Conservation (phyloP, 2,329 filamentous ascomycete genomes). For the Fusarium fracticaudum region DNA sequence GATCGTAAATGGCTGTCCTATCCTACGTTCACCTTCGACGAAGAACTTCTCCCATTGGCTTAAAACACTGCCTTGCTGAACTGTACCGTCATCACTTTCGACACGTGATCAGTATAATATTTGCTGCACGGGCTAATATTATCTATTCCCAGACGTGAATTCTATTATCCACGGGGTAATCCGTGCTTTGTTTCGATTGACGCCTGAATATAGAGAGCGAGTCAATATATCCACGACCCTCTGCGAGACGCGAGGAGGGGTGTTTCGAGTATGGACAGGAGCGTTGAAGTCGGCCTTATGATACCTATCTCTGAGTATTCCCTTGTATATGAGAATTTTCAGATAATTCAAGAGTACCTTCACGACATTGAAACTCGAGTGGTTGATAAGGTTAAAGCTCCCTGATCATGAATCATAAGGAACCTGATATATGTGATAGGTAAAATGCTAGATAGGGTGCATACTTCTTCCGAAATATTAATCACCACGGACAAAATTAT, state of each 20-base stretch:
- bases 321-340: rapidly evolving
- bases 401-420: rapidly evolving
- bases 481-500: rapidly evolving
- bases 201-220: not conserved
- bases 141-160: rapidly evolving
- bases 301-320: rapidly evolving
- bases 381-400: rapidly evolving
- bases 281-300: too few species aligned
- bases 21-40: too few species aligned
- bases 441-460: rapidly evolving
- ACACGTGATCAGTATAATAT: not conserved
- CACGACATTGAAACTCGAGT: rapidly evolving
- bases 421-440: not conserved
- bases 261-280: rapidly evolving
- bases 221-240: not conserved
- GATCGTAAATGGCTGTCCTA: too few species aligned
- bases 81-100: too few species aligned
- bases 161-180: rapidly evolving
- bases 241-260: not conserved
- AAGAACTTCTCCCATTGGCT: too few species aligned
- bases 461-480: not conserved
- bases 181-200: too few species aligned
- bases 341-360: rapidly evolving
- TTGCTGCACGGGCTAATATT: rapidly evolving
- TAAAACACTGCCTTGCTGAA: too few species aligned